A percentile compares a stretch with the other conserved stretches of the same genome.
Evolutionary conservation across 1,284 basidiomycete genomes (phyloP).

Genomic region (Apiotrichum brassicae): DNA sequence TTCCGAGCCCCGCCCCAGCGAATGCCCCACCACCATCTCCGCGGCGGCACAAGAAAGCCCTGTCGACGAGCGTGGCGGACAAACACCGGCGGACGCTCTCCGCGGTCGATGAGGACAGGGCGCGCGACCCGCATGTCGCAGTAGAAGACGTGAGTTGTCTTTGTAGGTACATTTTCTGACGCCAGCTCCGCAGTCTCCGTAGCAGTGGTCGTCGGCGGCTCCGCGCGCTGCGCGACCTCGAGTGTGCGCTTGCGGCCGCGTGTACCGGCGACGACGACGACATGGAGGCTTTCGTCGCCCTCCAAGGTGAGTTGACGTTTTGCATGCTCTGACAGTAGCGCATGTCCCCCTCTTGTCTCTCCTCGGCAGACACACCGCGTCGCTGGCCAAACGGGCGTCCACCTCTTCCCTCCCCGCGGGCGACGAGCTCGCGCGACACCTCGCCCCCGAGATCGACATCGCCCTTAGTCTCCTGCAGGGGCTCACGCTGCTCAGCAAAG

Average conservation of each 20-base stretch:
- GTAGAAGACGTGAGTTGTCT: constrained; percentile 4
- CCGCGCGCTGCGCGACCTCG: constrained; percentile 21
- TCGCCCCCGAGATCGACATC: constrained; percentile 29
- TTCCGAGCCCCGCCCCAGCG: no score
- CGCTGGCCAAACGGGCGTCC: constrained; percentile 22
- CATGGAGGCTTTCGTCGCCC: constrained; percentile 4
- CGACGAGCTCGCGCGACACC: constrained; percentile 25
- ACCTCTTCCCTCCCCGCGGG: constrained; percentile 23
- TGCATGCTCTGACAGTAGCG: constrained; percentile 14
- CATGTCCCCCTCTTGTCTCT: constrained; percentile 28
- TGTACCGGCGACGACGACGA: constrained; percentile 6
- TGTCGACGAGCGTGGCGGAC: constrained; percentile 31
- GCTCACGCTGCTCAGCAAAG: constrained; percentile 61
- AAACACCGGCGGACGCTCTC: constrained; percentile 4
- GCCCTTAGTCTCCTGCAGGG: constrained; percentile 70
- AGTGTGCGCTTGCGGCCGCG: constrained; percentile 17
- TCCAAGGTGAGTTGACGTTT: constrained; percentile 4
- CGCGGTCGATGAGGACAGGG: neutral
- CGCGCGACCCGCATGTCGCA: neutral
- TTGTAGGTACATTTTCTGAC: neutral
- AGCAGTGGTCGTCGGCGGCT: constrained; percentile 25
- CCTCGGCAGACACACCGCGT: constrained; percentile 30
- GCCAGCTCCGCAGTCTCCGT: constrained; percentile 26
- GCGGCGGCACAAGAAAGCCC: constrained; percentile 31
- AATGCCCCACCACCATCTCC: neutral